phyloP scores from a whole-genome alignment of 805 yeast species.

The Candida argentea region DNA sequence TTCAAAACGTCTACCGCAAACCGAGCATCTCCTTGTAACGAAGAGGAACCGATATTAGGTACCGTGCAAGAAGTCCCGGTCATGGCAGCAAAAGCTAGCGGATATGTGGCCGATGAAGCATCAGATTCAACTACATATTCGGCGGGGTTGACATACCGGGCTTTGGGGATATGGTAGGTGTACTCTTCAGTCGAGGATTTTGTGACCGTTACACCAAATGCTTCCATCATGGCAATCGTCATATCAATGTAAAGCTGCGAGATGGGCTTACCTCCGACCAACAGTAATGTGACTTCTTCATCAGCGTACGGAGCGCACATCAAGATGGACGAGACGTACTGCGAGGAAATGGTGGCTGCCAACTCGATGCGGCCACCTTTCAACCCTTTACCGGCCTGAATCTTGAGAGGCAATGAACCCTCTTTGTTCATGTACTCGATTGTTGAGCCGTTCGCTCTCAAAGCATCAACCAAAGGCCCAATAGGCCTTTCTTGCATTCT shows the following conservation, averaged over 20 bases:
- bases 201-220: conserved; percentile 74
- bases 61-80: conserved; percentile 88
- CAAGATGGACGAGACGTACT: conserved; percentile 88
- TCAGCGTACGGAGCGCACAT: conserved; percentile 98
- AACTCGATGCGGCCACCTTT: conserved; percentile 88
- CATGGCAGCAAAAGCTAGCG: conserved; percentile 93
- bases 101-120: conserved; percentile 97
- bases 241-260: conserved; percentile 93
- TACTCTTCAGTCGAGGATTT: conserved; percentile 61
- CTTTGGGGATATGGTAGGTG: conserved; percentile 87
- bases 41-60: conserved; percentile 86
- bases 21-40: conserved; percentile 94
- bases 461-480: conserved; percentile 91
- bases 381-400: conserved; percentile 59
- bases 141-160: conserved; percentile 66
- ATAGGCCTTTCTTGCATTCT: conserved; percentile 97
- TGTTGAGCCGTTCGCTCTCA: conserved; percentile 66
- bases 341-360: conserved; percentile 94
- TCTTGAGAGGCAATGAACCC: conserved; percentile 81
- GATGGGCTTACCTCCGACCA: conserved; percentile 95
- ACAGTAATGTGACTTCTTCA: conserved; percentile 73
- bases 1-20: conserved; percentile 86
- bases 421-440: conserved; percentile 60
- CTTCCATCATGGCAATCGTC: conserved; percentile 93
- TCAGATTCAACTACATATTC: conserved; percentile 91